A percentile compares a stretch with the other conserved stretches of the same genome.
Evolutionary conservation across 306 rosid genomes (phyloP).

Genomic region (Medicago ruthenica): DNA sequence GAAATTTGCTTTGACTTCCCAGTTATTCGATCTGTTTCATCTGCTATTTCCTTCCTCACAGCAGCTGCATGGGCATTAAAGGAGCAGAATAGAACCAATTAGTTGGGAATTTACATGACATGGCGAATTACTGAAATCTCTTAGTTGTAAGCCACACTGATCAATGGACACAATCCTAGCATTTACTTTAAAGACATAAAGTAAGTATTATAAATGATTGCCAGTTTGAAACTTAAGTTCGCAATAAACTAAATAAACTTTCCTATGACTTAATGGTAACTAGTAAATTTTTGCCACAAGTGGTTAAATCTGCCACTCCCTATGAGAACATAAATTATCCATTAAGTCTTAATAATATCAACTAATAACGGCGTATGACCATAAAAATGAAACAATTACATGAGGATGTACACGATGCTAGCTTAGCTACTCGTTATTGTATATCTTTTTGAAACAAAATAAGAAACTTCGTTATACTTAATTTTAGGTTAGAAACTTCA

Average conservation of each 20-base stretch:
- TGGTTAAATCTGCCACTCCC: neutral
- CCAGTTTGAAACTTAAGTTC: neutral
- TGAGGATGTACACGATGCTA: neutral
- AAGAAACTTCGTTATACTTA: neutral
- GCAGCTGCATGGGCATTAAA: conserved; percentile 64
- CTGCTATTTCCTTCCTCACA: conserved; percentile 91
- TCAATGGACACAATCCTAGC: conserved; percentile 18
- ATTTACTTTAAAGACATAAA: conserved; percentile 5
- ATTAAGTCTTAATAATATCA: neutral
- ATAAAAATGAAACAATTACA: neutral
- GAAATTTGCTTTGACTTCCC: conserved; percentile 94
- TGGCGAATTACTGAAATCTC: neutral
- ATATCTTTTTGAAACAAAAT: conserved; percentile 25
- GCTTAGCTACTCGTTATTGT: conserved; percentile 11
- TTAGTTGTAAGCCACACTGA: conserved; percentile 25
- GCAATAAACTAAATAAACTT: conserved; percentile 1
- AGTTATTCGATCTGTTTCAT: conserved; percentile 97
- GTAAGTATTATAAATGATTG: neutral
- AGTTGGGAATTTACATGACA: neutral
- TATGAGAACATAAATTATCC: conserved; percentile 1
- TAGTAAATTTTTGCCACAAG: neutral
- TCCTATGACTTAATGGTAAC: neutral
- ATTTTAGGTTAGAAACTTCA: conserved; percentile 28
- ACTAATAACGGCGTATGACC: conserved; percentile 20
- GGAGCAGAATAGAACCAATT: conserved; percentile 20